Evolutionary conservation across 1,284 basidiomycete genomes (phyloP), one percentile per base, ranked within the genome.

Genomic region (Kwoniella shivajii): DNA sequence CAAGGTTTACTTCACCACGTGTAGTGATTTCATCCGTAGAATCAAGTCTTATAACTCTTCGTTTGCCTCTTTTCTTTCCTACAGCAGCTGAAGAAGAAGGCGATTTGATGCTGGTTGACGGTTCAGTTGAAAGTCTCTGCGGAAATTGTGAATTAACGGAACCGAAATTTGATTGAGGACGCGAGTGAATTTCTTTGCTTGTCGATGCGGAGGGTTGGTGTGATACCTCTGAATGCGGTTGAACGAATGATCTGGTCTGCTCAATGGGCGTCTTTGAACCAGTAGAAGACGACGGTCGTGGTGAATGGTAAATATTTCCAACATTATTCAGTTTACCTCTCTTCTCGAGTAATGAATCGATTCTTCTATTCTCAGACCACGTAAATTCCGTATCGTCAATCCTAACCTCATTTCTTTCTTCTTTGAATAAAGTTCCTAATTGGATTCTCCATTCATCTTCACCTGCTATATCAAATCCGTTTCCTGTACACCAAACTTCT

Each of bases 401-500:
- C 20, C 80, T 73, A 34, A 93, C 82, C 3, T 77, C 79, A 2
- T 33, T 34, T 30, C 87, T 86, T 77, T 95, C 92, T 67, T 84
- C 86, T 74, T 83, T 86, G 75, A 96, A 96, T 64, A 84, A 83
- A 60, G 88, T 85, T 65, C 93, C 93, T 69, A 90, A 88, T 16
- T 84, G 81, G 27, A 89, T 78, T 13, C 93, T 83, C 70, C 88
- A 90, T 51, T 84, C 83, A 56, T 88, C 86, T 27, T 45, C 44
- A 38, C 43, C 33, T n/a, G 24, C 86, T 50, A 82, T 76, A 29
- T 83, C 80, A 57, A 93, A 84, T 0, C 88, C 88, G 68, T 96
- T 96, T 2, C 86, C 87, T 52, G 87, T 84, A 16, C 91, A 80
- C 85, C 86, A 92, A 0, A 96, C 81, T 64, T 90, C 86, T 7